A percentile compares a stretch with the other conserved stretches of the same genome.
Evolutionary conservation across 805 yeast genomes (phyloP).

Genomic region (Starmerella floricola): DNA sequence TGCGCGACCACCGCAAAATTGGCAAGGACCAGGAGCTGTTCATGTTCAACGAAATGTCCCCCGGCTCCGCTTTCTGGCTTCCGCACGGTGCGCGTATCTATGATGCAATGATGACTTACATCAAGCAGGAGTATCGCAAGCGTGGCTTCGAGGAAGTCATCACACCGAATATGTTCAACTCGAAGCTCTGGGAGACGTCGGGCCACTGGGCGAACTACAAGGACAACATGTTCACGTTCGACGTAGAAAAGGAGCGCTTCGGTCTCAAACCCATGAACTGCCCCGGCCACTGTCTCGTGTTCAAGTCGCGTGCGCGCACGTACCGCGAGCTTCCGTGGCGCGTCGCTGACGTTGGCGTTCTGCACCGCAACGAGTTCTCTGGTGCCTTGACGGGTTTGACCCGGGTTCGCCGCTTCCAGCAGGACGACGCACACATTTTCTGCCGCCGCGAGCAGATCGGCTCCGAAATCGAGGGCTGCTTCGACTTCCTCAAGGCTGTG

Average conservation of each 20-base stretch:
- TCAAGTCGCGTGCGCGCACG: slow-evolving; percentile 84
- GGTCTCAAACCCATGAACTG: slow-evolving; percentile 97
- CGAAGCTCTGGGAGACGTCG: slow-evolving; percentile 95
- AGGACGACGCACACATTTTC: slow-evolving; percentile 97
- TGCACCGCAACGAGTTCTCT: slow-evolving; percentile 91
- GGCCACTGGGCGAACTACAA: slow-evolving; percentile 98
- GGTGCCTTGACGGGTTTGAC: slow-evolving; percentile 94
- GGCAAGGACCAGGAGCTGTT: slow-evolving; percentile 95
- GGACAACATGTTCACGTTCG: slow-evolving; percentile 94
- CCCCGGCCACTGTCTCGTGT: slow-evolving; percentile 91
- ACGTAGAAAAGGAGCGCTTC: slow-evolving; percentile 87
- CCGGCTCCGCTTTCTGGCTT: slow-evolving; percentile 97
- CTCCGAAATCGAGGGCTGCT: slow-evolving; percentile 66
- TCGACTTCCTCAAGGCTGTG: slow-evolving; percentile 72
- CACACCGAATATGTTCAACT: slow-evolving; percentile 96
- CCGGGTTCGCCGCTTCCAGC: slow-evolving; percentile 97
- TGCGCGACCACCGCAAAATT: slow-evolving; percentile 83
- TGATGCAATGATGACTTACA: slow-evolving; percentile 66
- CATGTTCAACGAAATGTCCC: slow-evolving; percentile 91
- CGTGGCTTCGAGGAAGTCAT: slow-evolving; percentile 98
- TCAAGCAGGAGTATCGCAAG: slow-evolving; percentile 74
- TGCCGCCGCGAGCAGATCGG: slow-evolving; percentile 87
- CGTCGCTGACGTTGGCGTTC: slow-evolving; percentile 94
- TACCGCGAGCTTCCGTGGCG: slow-evolving; percentile 97
- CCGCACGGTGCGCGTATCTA: slow-evolving; percentile 99